Evolutionary conservation across 1,284 basidiomycete genomes (phyloP), one percentile per base, ranked within the genome.

Genomic region (Ustilago lituana): DNA sequence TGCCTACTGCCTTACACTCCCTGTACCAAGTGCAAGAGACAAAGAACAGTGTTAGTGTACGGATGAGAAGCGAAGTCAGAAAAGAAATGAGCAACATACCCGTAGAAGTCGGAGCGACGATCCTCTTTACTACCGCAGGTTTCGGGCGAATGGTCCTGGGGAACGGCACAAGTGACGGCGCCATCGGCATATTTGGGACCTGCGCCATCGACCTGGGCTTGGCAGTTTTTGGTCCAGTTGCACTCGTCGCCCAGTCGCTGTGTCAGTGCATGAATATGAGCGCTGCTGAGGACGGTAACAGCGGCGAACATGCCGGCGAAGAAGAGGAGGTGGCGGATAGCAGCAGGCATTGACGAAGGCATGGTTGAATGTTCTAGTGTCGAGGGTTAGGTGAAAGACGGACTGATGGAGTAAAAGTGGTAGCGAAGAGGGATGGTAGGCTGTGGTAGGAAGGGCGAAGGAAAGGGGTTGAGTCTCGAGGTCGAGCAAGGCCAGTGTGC

Each of bases 131-230:
- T 20, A n/a, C 56, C 55, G 37, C 66, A 69, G 15, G 43, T 37
- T 41, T 69, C 66, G 4, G 66, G 66, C 0, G 4, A 17, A 1
- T 55, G 12, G 6, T 9, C 10, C 1, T 31, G 20, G 0, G 56
- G 56, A 3, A 69, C 29, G 4, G 66, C 66, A 46, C 66, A 69
- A 15, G 66, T 69, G 9, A 69, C 36, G 7, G 24, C 31, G 4
- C 52, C 56, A 0, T 38, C 29, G 1, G 55, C 60, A 60, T 60
- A 69, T 3, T 2, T 20, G 0, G 51, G 43, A 1, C 56, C 66
- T 5, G 26, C 48, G 4, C 66, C 66, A 12, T 48, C 43, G 4
- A 23, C 48, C 10, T 23, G n/a, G 4, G 12, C 1, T 17, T 63
- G 52, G 22, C 66, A 69, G 19, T 64, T 69, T 11, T 45, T 29